phyloP scores from a whole-genome alignment of 2,329 filamentous ascomycete species.

The Dactylonectria macrodidyma region DNA sequence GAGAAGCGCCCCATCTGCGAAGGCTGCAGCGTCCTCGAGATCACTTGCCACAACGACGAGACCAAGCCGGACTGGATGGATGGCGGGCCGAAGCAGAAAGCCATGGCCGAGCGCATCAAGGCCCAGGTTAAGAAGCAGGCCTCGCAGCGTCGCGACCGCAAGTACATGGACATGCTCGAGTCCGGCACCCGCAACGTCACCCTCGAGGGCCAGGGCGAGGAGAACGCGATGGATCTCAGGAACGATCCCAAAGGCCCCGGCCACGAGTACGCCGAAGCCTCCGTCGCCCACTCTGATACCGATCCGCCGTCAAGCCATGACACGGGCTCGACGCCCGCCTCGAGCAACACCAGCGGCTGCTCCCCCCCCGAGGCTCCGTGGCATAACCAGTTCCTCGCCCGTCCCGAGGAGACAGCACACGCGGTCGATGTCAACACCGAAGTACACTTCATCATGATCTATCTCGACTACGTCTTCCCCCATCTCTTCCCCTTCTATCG shows the following conservation, averaged over 20 bases:
- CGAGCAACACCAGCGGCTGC: slow-evolving; percentile 49
- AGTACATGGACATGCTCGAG: slow-evolving; percentile 62
- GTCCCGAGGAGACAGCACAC: slow-evolving; percentile 39
- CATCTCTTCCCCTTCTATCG: slow-evolving; percentile 76
- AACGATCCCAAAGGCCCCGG: slow-evolving; percentile 8
- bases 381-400: slow-evolving; percentile 49
- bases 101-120: slow-evolving; percentile 69
- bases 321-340: slow-evolving; percentile 46
- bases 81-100: slow-evolving; percentile 62
- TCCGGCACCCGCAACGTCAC: slow-evolving; percentile 49
- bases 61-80: slow-evolving; percentile 73
- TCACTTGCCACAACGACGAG: slow-evolving; percentile 68
- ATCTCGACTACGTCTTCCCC: slow-evolving; percentile 74
- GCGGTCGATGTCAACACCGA: slow-evolving; percentile 48
- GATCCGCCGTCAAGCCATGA: slow-evolving; percentile 46
- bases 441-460: slow-evolving; percentile 67
- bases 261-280: slow-evolving; percentile 25
- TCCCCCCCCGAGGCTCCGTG: slow-evolving; percentile 53
- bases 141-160: slow-evolving; percentile 64
- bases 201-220: slow-evolving; percentile 34
- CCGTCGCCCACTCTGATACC: slow-evolving; percentile 47
- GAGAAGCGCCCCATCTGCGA: slow-evolving; percentile 67
- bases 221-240: not conserved
- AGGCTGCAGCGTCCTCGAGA: slow-evolving; percentile 66
- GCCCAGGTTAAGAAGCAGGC: slow-evolving; percentile 70